These are phyloP conservation scores for Anthostomella pinea DNA, from an alignment of 2,329 filamentous ascomycete species.

Conservation along the genomic window DNA sequence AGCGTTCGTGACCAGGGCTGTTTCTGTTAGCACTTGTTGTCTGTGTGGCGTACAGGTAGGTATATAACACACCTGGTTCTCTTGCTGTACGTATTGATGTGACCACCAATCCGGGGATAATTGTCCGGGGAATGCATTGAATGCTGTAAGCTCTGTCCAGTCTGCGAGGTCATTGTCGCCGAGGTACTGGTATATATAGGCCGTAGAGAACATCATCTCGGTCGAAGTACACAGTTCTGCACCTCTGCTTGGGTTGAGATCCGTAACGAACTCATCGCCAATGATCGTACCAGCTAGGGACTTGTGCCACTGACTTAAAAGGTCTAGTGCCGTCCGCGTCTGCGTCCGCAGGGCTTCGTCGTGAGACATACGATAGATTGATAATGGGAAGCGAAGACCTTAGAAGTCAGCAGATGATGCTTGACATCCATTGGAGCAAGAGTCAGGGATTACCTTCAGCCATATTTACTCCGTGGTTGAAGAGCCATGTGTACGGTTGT, in stretches of 20 bases:
- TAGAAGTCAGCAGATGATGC: too few species aligned
- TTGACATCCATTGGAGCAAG: too few species aligned
- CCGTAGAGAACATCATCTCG: constrained; percentile 30
- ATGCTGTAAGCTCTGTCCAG: constrained; percentile 45
- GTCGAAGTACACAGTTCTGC: constrained; percentile 32
- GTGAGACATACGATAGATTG: constrained; percentile 40
- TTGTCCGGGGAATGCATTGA: constrained; percentile 50
- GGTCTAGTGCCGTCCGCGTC: constrained; percentile 36
- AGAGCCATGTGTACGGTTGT: constrained; percentile 31
- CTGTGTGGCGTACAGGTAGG: too few species aligned
- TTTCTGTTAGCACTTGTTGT: constrained; percentile 4
- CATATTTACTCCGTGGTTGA: constrained; percentile 42
- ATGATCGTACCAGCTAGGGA: constrained; percentile 41
- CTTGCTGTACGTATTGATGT: constrained; percentile 52
- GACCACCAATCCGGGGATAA: constrained; percentile 53
- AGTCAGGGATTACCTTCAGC: constrained; percentile 44
- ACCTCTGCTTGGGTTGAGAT: constrained; percentile 34
- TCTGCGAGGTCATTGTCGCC: constrained; percentile 41
- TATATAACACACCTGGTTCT: constrained; percentile 44
- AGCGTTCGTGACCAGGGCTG: constrained; percentile 44
- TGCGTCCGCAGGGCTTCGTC: constrained; percentile 35
- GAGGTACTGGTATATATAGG: constrained; percentile 28
- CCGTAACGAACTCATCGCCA: constrained; percentile 40
- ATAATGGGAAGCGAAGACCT: constrained; percentile 39
- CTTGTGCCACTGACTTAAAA: constrained; percentile 38